These are phyloP conservation scores for Naematelia aurantialba DNA, from an alignment of 768 basidiomycete species.

Conservation along the genomic window DNA sequence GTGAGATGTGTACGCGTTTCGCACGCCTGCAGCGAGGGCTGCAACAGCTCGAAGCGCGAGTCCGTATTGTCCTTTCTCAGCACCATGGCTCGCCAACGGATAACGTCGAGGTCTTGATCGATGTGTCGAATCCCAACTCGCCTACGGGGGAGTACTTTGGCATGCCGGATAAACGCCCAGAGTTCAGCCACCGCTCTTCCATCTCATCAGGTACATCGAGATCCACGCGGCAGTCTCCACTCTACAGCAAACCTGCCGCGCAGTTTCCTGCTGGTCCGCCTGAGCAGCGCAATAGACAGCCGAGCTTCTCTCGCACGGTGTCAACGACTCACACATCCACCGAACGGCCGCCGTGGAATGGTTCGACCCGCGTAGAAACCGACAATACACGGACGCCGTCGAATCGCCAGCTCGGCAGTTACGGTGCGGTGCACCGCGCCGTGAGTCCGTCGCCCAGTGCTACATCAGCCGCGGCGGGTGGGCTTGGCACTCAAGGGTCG, in stretches of 20 bases:
- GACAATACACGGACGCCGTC: slow-evolving; percentile 10
- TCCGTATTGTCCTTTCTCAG: slow-evolving; percentile 59
- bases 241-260: slow-evolving; percentile 6
- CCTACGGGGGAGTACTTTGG: slow-evolving; percentile 14
- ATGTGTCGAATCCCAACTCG: slow-evolving; percentile 8
- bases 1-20: slow-evolving; percentile 86
- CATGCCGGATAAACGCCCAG: background rate
- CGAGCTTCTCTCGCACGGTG: slow-evolving; percentile 8
- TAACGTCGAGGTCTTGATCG: slow-evolving; percentile 19
- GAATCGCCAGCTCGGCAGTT: slow-evolving; percentile 2
- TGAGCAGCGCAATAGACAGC: slow-evolving; percentile 1
- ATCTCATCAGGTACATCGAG: slow-evolving; percentile 18
- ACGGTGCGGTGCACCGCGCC: slow-evolving; percentile 8
- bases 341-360: slow-evolving; percentile 35
- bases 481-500: background rate
- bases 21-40: slow-evolving; percentile 74
- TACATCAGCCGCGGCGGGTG: slow-evolving; percentile 10
- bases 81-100: slow-evolving; percentile 7
- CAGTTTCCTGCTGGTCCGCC: slow-evolving; percentile 7
- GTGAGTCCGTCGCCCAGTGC: slow-evolving; percentile 27
- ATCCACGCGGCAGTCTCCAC: slow-evolving; percentile 13
- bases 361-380: slow-evolving; percentile 15
- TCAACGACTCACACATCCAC: slow-evolving; percentile 9
- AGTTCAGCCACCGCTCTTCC: slow-evolving; percentile 15
- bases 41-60: slow-evolving; percentile 71